Base-by-base conservation (phyloP, 73 alveolate species). In the Paramecium sexaurelia region DNA sequence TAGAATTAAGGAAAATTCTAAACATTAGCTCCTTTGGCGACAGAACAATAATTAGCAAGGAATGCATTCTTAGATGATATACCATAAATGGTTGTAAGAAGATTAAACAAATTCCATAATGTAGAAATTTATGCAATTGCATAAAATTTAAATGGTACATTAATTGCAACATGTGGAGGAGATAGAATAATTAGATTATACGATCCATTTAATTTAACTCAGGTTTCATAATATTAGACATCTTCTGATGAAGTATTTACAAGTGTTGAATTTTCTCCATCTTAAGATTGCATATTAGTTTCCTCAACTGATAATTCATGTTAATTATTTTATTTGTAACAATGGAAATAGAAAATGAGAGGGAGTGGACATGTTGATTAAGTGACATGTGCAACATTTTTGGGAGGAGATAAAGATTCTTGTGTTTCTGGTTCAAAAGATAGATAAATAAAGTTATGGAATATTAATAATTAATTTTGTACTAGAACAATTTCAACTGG, bases 161-260 rank as follows among this genome's bases (percentile, higher is more conserved):
- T 88, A 5, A 71, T 88, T 11, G 94, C 91, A 11, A 61, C 94
- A 2, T 66, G 89, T 39, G 94, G 94, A 26, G 94, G 94, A 39
- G 94, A 88, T 69, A 88, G 83, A 43, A 43, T 33, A 13, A 51
- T 88, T 41, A 88, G 83, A 69, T 24, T 88, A 47, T 88, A 88
- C 43, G 94, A 88, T 69, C 89, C 94, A 11, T 45, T 88, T 24
- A 88, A 39, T 36, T 39, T 67, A 56, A 88, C 75, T 41, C 13
- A 41, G 32, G 36, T 68, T 33, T 75, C 91, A 41, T 40, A 67
- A 11, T 17, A 41, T 27, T 61, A 86, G 27, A 68, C 84, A 33
- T 57, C 84, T 8, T 33, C 85, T 24, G 94, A 88, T 69, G 94
- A 88, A 68, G 83, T 88, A 4, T 61, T 68, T 88, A 22, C 91